Evolutionary conservation across 2,329 filamentous ascomycete species (phyloP).

Genomic region (Paraphoma sp.): DNA sequence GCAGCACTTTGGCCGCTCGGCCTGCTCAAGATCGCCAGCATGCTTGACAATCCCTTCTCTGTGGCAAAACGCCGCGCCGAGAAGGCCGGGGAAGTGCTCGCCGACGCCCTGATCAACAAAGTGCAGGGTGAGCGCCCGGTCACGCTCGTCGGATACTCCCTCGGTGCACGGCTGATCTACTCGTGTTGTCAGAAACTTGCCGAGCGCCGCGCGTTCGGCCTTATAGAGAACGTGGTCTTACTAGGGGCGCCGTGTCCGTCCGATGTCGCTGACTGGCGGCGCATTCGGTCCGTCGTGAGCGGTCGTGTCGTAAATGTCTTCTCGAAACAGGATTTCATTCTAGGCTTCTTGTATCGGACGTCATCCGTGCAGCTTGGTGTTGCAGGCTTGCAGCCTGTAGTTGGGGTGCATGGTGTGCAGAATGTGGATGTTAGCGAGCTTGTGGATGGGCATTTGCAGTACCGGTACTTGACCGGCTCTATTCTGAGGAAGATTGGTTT

Average conservation of each 20-base stretch:
- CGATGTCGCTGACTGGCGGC: slow-evolving; percentile 74
- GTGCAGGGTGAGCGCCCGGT: slow-evolving; percentile 84
- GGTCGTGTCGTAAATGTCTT: slow-evolving; percentile 88
- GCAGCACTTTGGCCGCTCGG: slow-evolving; percentile 59
- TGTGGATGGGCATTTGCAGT: slow-evolving; percentile 59
- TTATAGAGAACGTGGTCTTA: slow-evolving; percentile 82
- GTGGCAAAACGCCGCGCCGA: slow-evolving; percentile 78
- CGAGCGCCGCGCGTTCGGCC: slow-evolving; percentile 78
- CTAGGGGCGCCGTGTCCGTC: slow-evolving; percentile 83
- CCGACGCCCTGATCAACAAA: slow-evolving; percentile 81
- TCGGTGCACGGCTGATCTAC: slow-evolving; percentile 83
- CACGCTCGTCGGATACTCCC: slow-evolving; percentile 80
- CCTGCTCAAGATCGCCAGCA: slow-evolving; percentile 56
- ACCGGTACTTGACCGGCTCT: slow-evolving; percentile 58
- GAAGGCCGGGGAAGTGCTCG: slow-evolving; percentile 80
- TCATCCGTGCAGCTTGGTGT: slow-evolving; percentile 83
- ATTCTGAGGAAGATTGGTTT: slow-evolving; percentile 62
- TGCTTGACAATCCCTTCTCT: slow-evolving; percentile 82
- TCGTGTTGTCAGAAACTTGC: slow-evolving; percentile 79
- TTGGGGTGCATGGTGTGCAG: slow-evolving; percentile 70
- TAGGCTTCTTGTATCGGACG: slow-evolving; percentile 86
- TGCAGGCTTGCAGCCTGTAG: slow-evolving; percentile 79
- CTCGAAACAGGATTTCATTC: slow-evolving; percentile 84
- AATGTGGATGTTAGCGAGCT: slow-evolving; percentile 61
- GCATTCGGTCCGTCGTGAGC: slow-evolving; percentile 77